These are phyloP conservation scores for Amauroascus niger DNA, from an alignment of 2,329 filamentous ascomycete species.

Conservation along the genomic window DNA sequence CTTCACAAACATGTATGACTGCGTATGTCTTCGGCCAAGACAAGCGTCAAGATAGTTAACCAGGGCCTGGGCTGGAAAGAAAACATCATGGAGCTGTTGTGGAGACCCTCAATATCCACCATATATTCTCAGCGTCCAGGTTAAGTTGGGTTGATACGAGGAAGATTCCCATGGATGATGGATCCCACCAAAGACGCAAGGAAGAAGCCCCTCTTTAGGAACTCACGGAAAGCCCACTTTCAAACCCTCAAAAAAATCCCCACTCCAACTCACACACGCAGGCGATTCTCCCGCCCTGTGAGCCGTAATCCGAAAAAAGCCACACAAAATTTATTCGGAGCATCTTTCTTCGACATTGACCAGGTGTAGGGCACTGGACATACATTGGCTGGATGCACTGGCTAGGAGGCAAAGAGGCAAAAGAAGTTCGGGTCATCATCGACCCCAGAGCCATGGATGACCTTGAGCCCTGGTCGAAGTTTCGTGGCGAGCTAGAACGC, in stretches of 20 bases:
- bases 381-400: too few relatives aligned
- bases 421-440: constrained; percentile 5
- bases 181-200: constrained; percentile 4
- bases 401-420: background rate
- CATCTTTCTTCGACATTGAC: background rate
- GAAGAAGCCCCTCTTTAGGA: constrained; percentile 2
- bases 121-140: too few relatives aligned
- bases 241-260: too few relatives aligned
- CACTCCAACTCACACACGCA: background rate
- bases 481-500: background rate
- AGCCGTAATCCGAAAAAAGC: constrained; percentile 3
- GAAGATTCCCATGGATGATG: background rate
- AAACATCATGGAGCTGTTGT: background rate
- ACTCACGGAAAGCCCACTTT: background rate
- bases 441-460: constrained; percentile 4
- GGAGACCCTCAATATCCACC: too few relatives aligned
- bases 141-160: background rate
- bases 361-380: too few relatives aligned
- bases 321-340: background rate
- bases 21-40: background rate
- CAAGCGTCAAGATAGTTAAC: background rate
- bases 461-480: background rate
- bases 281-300: background rate
- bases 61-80: background rate
- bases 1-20: background rate